A percentile compares a stretch with the other conserved stretches of the same genome.
These are phyloP conservation scores for Cystobasidium tubakii DNA, from an alignment of 768 basidiomycete species.

Conservation along the genomic window DNA sequence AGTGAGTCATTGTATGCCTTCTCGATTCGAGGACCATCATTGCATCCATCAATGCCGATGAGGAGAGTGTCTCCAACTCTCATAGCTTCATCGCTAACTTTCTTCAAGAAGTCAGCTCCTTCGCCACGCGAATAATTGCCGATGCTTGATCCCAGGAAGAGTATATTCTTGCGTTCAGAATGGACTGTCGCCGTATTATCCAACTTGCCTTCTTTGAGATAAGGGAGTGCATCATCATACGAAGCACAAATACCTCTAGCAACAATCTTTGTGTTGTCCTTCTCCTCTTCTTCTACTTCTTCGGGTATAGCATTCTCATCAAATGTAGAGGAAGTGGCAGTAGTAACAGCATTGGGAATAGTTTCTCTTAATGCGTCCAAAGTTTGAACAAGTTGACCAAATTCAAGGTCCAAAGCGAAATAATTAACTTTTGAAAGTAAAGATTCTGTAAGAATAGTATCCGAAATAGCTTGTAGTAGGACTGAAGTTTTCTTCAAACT, in stretches of 20 bases:
- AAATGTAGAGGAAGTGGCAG: not conserved
- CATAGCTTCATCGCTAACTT: constrained; percentile 47
- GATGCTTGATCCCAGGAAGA: constrained; percentile 86
- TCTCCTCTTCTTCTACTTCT: constrained; percentile 26
- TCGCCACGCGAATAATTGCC: constrained; percentile 77
- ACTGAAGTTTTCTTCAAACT: constrained; percentile 54
- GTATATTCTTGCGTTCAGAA: constrained; percentile 50
- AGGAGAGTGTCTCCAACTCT: constrained; percentile 66
- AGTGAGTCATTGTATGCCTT: constrained; percentile 70
- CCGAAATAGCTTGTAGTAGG: constrained; percentile 67
- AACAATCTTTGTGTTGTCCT: constrained; percentile 65
- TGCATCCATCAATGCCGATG: constrained; percentile 83
- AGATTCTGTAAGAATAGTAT: constrained; percentile 47
- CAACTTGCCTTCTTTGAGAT: constrained; percentile 51
- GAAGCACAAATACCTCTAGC: constrained; percentile 84
- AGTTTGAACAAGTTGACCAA: constrained; percentile 74
- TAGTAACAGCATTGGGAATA: constrained; percentile 42
- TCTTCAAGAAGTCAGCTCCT: constrained; percentile 65
- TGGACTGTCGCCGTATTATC: constrained; percentile 19
- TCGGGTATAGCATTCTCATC: not conserved
- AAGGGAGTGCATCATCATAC: constrained; percentile 80
- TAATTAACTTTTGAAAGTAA: constrained; percentile 41
- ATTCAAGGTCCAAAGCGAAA: constrained; percentile 67
- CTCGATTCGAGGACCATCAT: constrained; percentile 65
- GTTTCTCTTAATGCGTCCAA: constrained; percentile 58